Evolutionary conservation across 2,329 filamentous ascomycete species (phyloP), one percentile per base, ranked within the genome.

Genomic region (Aspergillus ruber): DNA sequence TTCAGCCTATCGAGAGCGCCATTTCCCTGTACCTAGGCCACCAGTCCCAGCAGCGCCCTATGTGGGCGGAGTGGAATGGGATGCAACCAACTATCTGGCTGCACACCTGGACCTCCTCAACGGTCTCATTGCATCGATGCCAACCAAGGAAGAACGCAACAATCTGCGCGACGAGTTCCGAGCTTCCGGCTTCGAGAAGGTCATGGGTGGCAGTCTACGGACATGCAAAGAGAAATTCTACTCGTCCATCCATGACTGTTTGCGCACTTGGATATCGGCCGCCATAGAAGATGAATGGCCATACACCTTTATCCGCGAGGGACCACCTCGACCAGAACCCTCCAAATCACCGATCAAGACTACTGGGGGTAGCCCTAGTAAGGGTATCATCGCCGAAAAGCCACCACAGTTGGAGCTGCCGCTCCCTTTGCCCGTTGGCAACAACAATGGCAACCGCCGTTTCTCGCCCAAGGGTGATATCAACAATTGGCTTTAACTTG

Each of bases 221-320:
- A 85, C 91, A 13, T 97, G 91, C 75, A 98, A 97, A 67, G 90
- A 96, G 69, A 97, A 97, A 67, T 95, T 97, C 66, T 97, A 98
- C 65, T 86, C 87, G 2, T 83, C 86, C 43, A 87, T 98, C 3
- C 93, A 98, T 65, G 88, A 91, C 58, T 89, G 85, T 2, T 75
- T 97, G 53, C 83, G 86, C 46, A 90, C 87, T 6, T 98, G 91
- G 90, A 86, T 96, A 15, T 85, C 84, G 0, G 93, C 91, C 0
- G 90, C 89, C 0, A 78, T 76, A 23, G 90, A 90, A 51, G 93
- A 98, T 67, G 87, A 82, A 41, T 98, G 93, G 91, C 82, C 89
- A 44, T 85, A 90, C 39, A 78, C 79, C 45, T 83, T 86, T 60
- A 90, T 97, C 20, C 78, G 90, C 45, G 72, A 75, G 43, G 73